Base-by-base conservation (phyloP, 2,329 filamentous ascomycete species). In the Onygena corvina region DNA sequence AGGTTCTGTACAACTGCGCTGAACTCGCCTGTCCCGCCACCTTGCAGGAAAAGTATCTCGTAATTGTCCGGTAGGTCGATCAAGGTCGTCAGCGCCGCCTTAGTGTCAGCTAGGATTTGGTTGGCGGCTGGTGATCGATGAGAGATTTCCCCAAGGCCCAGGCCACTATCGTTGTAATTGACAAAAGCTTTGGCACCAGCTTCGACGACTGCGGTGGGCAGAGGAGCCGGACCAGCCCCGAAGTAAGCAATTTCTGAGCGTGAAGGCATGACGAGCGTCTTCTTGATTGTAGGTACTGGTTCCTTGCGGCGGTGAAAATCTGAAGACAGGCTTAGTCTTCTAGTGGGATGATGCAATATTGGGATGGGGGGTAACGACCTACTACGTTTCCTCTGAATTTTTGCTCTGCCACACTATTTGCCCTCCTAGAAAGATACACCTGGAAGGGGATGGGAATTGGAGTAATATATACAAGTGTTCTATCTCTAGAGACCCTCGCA, bases 71-170 rank as follows among this genome's bases (percentile, higher is more conserved):
- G 87, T 50, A 96, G 83, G 59, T 90, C 83, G 50, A 94, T 81
- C 57, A 86, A 83, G 18, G 71, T 71, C 30, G 76, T 75, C 8
- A 96, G 76, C 54, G 84, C 80, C 29, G 79, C 76, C 65, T 93
- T 92, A 54, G 86, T 77, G 55, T 85, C 76, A 54, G 84, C 81
- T 57, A 96, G 77, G 60, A 96, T 87, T 54, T 81, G 77, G 55
- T 79, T 77, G 21, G 90, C 90, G 38, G 85, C 76, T 53, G 78
- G 74, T 11, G 86, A 93, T 56, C 90, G 85, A 66, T 96, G 90
- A 7, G 84, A 90, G 64, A 93, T 86, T 68, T 96, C 90, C 54
- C 85, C 86, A 36, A 95, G 76, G 47, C 88, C 88, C 49, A 95
- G 75, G 51, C 90, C 90, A 33, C 80, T 86, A 64, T 78, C 74